Percentiles rank a stretch among this genome's conserved stretches.
Conservation (phyloP, 2,329 filamentous ascomycete genomes). For the Colletotrichum tofieldiae region DNA sequence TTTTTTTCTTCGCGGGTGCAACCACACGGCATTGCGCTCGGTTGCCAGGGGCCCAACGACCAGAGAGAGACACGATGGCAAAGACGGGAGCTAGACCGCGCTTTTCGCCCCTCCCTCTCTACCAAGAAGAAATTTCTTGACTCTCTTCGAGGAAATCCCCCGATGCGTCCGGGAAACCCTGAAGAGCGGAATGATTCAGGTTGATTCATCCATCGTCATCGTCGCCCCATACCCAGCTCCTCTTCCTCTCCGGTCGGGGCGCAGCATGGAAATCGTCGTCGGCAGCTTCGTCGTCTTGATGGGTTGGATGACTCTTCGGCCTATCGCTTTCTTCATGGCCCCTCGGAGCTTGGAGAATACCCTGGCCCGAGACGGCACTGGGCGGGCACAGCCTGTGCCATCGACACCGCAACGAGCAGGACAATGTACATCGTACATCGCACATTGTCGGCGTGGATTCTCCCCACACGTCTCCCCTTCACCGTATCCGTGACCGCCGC, state of each 20-base stretch:
- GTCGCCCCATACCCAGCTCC: constrained; percentile 22
- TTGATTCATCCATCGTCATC: constrained; percentile 28
- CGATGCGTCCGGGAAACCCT: constrained; percentile 8
- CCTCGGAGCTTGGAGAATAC: constrained; percentile 16
- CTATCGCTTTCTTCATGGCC: neutral
- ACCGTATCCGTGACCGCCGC: constrained; percentile 38
- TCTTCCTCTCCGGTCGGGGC: constrained; percentile 3
- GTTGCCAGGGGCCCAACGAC: constrained; percentile 18
- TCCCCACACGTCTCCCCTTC: constrained; percentile 4
- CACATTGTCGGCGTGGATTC: neutral
- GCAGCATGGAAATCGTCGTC: constrained; percentile 33
- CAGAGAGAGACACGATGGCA: neutral
- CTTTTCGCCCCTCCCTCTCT: constrained; percentile 29
- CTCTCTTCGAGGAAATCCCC: constrained; percentile 5
- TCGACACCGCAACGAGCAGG: constrained; percentile 9
- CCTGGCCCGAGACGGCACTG: constrained; percentile 8
- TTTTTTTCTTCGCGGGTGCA: constrained; percentile 17
- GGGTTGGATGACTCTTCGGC: constrained; percentile 4
- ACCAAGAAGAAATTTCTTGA: neutral
- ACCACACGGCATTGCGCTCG: constrained; percentile 25
- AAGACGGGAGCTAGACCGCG: constrained; percentile 1
- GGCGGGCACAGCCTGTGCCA: constrained; percentile 23
- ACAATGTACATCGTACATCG: neutral
- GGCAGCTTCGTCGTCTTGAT: constrained; percentile 23
- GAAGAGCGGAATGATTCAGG: constrained; percentile 24